A percentile compares a stretch with the other conserved stretches of the same genome.
These are phyloP conservation scores for Ustulina deusta DNA, from an alignment of 2,329 filamentous ascomycete genomes.

Conservation along the genomic window DNA sequence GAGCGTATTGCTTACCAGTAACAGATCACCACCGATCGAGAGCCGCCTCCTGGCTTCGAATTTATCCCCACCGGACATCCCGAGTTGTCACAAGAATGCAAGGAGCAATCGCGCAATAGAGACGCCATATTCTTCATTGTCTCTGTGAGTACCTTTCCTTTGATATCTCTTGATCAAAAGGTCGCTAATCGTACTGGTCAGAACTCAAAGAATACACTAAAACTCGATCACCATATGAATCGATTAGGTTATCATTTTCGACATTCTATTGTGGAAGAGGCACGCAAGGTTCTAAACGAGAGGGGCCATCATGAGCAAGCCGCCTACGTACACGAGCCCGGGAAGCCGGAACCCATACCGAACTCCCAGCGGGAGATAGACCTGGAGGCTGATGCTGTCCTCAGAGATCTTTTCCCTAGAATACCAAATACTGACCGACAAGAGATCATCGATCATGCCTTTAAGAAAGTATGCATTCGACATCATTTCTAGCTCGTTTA, in stretches of 20 bases:
- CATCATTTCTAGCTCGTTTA: background rate
- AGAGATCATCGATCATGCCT: constrained; percentile 71
- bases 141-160: constrained; percentile 61
- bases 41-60: constrained; percentile 70
- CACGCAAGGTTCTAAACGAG: constrained; percentile 49
- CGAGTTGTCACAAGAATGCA: constrained; percentile 69
- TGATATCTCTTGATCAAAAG: constrained; percentile 35
- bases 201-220: constrained; percentile 53
- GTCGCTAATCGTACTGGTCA: constrained; percentile 42
- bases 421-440: constrained; percentile 74
- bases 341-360: constrained; percentile 69
- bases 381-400: constrained; percentile 69
- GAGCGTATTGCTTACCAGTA: constrained; percentile 42
- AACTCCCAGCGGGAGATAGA: constrained; percentile 70
- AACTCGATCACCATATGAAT: constrained; percentile 65
- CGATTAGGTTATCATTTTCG: constrained; percentile 72
- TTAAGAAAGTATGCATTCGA: constrained; percentile 65
- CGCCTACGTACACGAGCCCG: constrained; percentile 44
- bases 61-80: constrained; percentile 74
- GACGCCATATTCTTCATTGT: constrained; percentile 76
- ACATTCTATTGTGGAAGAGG: constrained; percentile 69
- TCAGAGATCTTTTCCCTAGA: constrained; percentile 73
- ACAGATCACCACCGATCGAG: constrained; percentile 64
- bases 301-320: constrained; percentile 47
- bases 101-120: constrained; percentile 71